phyloP scores from a whole-genome alignment of 2,329 filamentous ascomycete species.

The Colletotrichum kahawae region DNA sequence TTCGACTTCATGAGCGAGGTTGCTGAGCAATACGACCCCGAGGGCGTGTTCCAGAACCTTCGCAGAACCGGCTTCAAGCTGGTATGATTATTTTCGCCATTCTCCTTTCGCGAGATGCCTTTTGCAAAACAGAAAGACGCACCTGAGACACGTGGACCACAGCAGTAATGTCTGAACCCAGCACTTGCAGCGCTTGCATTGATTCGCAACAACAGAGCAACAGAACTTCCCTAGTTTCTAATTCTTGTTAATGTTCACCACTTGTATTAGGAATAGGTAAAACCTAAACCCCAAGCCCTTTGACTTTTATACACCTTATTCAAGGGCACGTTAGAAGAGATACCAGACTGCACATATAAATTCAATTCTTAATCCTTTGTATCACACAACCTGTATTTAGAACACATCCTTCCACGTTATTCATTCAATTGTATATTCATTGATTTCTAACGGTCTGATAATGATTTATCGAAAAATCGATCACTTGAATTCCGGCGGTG shows the following conservation, averaged over 20 bases:
- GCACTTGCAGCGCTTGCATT: not conserved
- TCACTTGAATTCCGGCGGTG: accelerated
- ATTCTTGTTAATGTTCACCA: not conserved
- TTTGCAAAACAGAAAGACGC: not conserved
- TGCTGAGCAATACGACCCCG: constrained; percentile 37
- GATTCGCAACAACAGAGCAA: not conserved
- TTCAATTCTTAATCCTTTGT: not conserved
- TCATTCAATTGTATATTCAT: not conserved
- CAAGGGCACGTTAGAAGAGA: not conserved
- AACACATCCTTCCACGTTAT: not conserved
- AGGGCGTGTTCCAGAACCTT: constrained; percentile 37
- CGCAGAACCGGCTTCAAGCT: constrained; percentile 30
- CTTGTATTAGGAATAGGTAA: not conserved
- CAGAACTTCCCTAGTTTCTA: not conserved
- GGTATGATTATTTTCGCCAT: not conserved
- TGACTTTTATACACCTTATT: not conserved
- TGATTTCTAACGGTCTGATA: not conserved
- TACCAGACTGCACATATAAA: not conserved
- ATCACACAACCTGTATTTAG: not conserved
- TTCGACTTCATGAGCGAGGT: constrained; percentile 32
- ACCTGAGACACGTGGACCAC: not conserved
- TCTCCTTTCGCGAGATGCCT: not conserved
- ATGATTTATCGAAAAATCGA: not conserved
- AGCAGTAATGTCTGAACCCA: not conserved
- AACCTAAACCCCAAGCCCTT: not conserved